Evolutionary conservation across 1,284 basidiomycete species (phyloP), one percentile per base, ranked within the genome.

Genomic region (Exsudoporus floridanus): DNA sequence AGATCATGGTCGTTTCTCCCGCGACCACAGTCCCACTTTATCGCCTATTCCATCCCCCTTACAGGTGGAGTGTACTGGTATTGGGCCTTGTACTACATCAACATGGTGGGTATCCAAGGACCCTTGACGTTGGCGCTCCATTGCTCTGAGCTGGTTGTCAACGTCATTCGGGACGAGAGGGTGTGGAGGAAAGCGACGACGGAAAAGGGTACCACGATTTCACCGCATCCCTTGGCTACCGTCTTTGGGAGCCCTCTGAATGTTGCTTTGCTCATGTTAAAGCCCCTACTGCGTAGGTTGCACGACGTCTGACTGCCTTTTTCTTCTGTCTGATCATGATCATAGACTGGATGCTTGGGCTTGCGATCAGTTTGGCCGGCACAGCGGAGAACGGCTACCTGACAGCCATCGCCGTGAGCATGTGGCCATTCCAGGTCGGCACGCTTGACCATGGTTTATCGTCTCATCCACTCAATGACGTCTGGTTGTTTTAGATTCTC

Each of bases 281-380:
- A 67, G 42, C 65, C 65, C 7, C 18, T 65, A 16, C 28, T 67
- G 7, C 69, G 67, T 70, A 44, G 54, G 69, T 64, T 13, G 18
- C 8, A 19, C 12, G 7, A 5, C 16, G 14, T n/a, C 10, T 21
- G 5, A 25, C 19, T 27, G 14, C 4, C 16, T 8, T 25, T 18
- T 25, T 28, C 5, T 8, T 31, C 4, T 28, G 16, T 48, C 10
- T 52, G 31, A 54, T 12, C 6, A n/a, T 1, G 19, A 5, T 14
- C 10, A 3, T 25, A 71, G 66, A 68, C 36, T 70, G 67, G 68
- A 67, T 71, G 66, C 63, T 71, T 43, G 68, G 65, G 4, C 63
- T 71, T 21, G 63, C 67, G 2, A 57, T 70, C 40, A 54, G 45
- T 50, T 54, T 58, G 30, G 49, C 54, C 0, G 60, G 55, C 19